phyloP scores from a whole-genome alignment of 371 early-diverging fungal genomes.

The Lichtheimia corymbifera region DNA sequence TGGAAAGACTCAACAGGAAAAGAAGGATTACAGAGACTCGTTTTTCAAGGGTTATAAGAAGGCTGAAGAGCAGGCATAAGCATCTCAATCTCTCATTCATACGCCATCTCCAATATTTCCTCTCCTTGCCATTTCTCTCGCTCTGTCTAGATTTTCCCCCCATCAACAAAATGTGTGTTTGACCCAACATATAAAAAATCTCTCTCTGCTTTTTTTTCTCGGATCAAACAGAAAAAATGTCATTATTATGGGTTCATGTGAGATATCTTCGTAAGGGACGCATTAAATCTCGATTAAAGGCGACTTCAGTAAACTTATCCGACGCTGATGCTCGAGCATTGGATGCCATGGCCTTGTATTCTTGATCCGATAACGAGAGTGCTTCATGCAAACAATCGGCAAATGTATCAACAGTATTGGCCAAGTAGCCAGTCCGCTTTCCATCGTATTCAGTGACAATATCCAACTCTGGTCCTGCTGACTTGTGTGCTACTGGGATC shows the following conservation, averaged over 20 bases:
- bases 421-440: constrained; percentile 68
- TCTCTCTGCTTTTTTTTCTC: no score
- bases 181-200: no score
- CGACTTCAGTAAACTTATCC: constrained; percentile 71
- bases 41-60: constrained; percentile 45
- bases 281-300: constrained; percentile 55
- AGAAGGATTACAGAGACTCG: constrained; percentile 50
- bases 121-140: no score
- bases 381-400: constrained; percentile 61
- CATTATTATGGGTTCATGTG: not conserved
- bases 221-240: not conserved
- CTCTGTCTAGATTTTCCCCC: no score
- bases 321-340: constrained; percentile 66
- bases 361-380: constrained; percentile 40
- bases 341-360: constrained; percentile 49
- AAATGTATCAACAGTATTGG: constrained; percentile 65
- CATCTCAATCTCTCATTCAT: not conserved
- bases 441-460: constrained; percentile 72
- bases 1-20: constrained; percentile 51
- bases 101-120: not conserved
- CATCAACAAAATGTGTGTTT: no score
- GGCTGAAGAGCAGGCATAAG: constrained; percentile 25
- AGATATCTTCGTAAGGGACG: constrained; percentile 39
- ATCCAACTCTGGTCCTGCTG: constrained; percentile 93
- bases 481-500: constrained; percentile 89